Evolutionary conservation across 2,329 filamentous ascomycete genomes (phyloP).

Genomic region (Aspergillus luchuensis): DNA sequence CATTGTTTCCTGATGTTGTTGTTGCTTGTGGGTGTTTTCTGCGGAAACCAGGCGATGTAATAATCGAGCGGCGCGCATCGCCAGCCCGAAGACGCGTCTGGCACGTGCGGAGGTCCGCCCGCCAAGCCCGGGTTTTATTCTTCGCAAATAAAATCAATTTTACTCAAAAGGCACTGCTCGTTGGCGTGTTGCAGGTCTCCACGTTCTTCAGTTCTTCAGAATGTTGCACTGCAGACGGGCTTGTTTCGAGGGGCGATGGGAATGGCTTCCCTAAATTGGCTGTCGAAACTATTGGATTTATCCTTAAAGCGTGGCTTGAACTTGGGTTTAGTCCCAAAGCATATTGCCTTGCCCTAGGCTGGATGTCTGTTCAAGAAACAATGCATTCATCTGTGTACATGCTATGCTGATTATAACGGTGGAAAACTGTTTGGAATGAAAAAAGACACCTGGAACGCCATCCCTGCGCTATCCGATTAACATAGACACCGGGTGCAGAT

Average conservation of each 20-base stretch:
- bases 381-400: neutral
- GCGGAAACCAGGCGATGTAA: slow-evolving; percentile 3
- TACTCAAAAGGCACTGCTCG: neutral
- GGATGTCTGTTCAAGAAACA: neutral
- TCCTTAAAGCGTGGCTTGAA: neutral
- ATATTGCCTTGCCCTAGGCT: neutral
- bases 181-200: slow-evolving; percentile 8
- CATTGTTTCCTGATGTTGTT: neutral
- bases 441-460: neutral
- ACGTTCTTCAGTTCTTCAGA: neutral
- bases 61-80: slow-evolving; percentile 17
- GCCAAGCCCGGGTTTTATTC: slow-evolving; percentile 17
- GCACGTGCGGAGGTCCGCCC: slow-evolving; percentile 25
- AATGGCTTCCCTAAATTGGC: neutral
- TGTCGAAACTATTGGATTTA: neutral
- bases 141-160: neutral
- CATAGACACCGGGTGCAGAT: neutral
- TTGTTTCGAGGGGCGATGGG: neutral
- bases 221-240: neutral
- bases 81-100: slow-evolving; percentile 22
- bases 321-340: neutral
- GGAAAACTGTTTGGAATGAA: neutral
- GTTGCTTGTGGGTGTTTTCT: neutral
- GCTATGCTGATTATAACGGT: neutral
- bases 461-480: neutral